Base-by-base conservation (phyloP, 2,329 filamentous ascomycete species). In the Scortechinia acanthostroma region DNA sequence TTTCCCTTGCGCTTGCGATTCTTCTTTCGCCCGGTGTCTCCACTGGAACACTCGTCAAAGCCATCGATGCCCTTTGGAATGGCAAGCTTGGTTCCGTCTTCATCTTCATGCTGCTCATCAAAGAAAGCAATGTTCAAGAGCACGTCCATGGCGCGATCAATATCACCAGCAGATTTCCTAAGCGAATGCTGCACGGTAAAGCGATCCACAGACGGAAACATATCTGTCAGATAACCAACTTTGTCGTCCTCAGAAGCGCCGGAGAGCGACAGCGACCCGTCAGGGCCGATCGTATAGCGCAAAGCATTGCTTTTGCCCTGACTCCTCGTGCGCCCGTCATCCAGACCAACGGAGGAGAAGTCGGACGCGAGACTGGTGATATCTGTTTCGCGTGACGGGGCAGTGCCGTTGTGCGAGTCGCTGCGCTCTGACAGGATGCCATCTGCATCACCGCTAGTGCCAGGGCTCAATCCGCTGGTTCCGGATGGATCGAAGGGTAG, bases 91-190 rank as follows among this genome's bases (percentile, higher is more conserved):
- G 62, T 59, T 2, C 60, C 65, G 3, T 71, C 65, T 28, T 63
- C 64, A 15, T 58, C 58, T 20, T 62, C 58, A 5, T 60, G 60
- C 6, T 59, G 55, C 44, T 78, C 69, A 33, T 75, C 69, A 22
- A 83, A 72, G 51, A 77, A 80, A 1, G 72, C 69, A 21, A 79
- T 65, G 48, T 80, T 83, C 20, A 84, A 62, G 17, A 84, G 57
- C 49, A 80, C 73, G 47, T 83, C 79, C 50, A 80, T 74, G 3
- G 77, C 69, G 16, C 66, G 68, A 43, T 73, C 65, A 47, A 76
- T 67, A 47, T 74, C 69, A 5, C 69, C 64, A 17, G 65, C 59
- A 44, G 68, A 74, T 55, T 79, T 80, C 47, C 64, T 65, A 44
- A 83, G 54, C 0, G 69, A 73, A 50, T 76, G 70, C 28, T 62